Base-by-base conservation (phyloP, 1,284 basidiomycete genomes). In the Malassezia globosa region DNA sequence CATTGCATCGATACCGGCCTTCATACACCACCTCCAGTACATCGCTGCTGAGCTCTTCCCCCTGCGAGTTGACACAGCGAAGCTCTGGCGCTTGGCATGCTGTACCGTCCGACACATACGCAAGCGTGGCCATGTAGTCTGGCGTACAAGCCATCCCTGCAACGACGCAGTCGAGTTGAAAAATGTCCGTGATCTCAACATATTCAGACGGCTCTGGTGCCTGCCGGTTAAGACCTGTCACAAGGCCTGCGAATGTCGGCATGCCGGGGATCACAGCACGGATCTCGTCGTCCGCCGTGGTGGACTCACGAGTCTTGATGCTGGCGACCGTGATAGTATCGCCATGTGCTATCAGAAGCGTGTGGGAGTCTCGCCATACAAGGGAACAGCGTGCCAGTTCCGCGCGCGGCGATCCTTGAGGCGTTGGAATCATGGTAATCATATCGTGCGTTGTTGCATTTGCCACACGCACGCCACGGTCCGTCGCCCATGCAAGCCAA, bases 401-500 rank as follows among this genome's bases (percentile, higher is more conserved):
- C 0, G 88, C 82, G 31, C 92, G 79, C 1, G 89, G 88, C 51
- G 86, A 82, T 53, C 84, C 80, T 0, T 78, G 68, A 3, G 85
- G 82, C 34, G 89, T 78, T 67, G 89, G 83, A 52, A 97, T 87
- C 72, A 81, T 88, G 1, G 84, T 84, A 51, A 99, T 84, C 5
- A 85, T 80, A 33, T 82, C 80, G 58, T 84, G 81, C 0, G 84
- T 84, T 2, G 76, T 74, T 0, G 81, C 83, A 69, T 97, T 90
- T 67, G 90, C 92, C 42, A 99, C 84, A 66, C 90, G 88, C 46
- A 97, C 85, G 18, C 94, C 94, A 82, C 82, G 67, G 72, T 97
- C 94, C 62, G 89, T 94, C 1, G 92, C 88, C 94, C 94, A 99
- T 0, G 88, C 89, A 52, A 96, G 87, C 23, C 95, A 76, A 46